Conservation (phyloP, 148 eudicot genomes). For the Selenicereus undatus region DNA sequence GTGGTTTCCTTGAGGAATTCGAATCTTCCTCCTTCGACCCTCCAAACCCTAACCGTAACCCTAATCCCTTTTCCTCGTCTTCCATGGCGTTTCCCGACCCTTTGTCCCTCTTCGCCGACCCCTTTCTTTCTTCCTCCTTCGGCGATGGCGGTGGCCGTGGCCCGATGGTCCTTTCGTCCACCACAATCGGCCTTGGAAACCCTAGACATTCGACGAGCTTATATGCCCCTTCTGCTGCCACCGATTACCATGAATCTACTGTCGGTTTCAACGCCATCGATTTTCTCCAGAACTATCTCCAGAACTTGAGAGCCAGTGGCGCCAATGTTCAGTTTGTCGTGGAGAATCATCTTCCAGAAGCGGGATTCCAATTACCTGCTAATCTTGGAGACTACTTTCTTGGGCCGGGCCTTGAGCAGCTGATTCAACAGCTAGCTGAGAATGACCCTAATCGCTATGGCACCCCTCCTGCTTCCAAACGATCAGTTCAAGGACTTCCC, state of each 20-base stretch:
- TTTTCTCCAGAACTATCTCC: conserved; percentile 34
- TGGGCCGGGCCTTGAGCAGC: conserved; percentile 66
- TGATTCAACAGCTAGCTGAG: conserved; percentile 67
- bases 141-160: conserved; percentile 5
- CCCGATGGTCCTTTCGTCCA: conserved; percentile 11
- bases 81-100: conserved; percentile 15
- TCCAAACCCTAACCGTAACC: conserved; percentile 26
- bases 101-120: conserved; percentile 3
- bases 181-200: not conserved
- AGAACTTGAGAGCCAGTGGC: conserved; percentile 32
- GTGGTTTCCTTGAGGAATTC: conserved; percentile 58
- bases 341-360: conserved; percentile 26
- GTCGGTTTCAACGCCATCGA: conserved; percentile 29
- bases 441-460: conserved; percentile 71
- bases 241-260: conserved; percentile 4
- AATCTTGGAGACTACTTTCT: conserved; percentile 65
- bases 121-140: conserved; percentile 15
- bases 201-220: conserved; percentile 17
- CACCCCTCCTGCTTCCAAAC: conserved; percentile 62
- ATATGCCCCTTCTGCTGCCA: conserved; percentile 21
- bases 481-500: conserved; percentile 44
- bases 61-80: conserved; percentile 18
- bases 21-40: conserved; percentile 30
- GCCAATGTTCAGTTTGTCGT: conserved; percentile 39
- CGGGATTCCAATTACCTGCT: conserved; percentile 25